Evolutionary conservation across 176 grass and related monocot species (phyloP), one percentile per base, ranked within the genome.

Genomic region (Zoysia japonica): DNA sequence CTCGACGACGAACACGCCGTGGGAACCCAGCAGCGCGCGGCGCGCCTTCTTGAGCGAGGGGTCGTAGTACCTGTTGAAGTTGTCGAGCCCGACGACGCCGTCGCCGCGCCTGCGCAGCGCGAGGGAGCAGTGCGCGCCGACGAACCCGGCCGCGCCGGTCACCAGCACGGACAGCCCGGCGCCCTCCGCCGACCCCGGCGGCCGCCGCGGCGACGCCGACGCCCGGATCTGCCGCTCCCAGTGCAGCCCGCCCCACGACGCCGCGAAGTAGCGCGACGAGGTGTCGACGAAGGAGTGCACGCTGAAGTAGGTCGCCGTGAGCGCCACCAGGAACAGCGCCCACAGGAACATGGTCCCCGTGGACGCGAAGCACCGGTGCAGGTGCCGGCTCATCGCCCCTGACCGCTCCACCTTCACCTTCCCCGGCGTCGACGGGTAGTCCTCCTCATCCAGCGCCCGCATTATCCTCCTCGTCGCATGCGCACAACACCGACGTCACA

Each of bases 1-100:
- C 51, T 93, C 82, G 7, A 90, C 88, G 17, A 90, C 82, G 64
- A 90, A 88, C 16, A 93, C 85, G 42, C 88, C 88, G 61, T 85
- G 87, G 0, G 74, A 75, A 8, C 82, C 47, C 0, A 93, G 91
- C 41, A 88, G 79, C 43, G 82, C 85, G 50, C 83, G 79, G 17
- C 91, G 91, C 7, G 91, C 91, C 82, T 87, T 85, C 82, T 93
- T 93, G 8, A 93, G 85, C 2, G 87, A 90, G 5, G 91, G 91
- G 73, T 93, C 91, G 65, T 93, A 90, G 82, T 93, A 93, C 16
- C 46, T 17, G 82, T 93, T 93, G 78, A 90, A 93, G 87, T 90
- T 93, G 84, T 93, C 91, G 39, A 90, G 72, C 9, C 91, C 91
- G 1, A 90, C 87, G 1, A 90, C 91, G 65, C 91, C 87, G 82